These are phyloP conservation scores for Chimonanthus praecox DNA, from an alignment of 164 flowering plant genomes.

Conservation along the genomic window DNA sequence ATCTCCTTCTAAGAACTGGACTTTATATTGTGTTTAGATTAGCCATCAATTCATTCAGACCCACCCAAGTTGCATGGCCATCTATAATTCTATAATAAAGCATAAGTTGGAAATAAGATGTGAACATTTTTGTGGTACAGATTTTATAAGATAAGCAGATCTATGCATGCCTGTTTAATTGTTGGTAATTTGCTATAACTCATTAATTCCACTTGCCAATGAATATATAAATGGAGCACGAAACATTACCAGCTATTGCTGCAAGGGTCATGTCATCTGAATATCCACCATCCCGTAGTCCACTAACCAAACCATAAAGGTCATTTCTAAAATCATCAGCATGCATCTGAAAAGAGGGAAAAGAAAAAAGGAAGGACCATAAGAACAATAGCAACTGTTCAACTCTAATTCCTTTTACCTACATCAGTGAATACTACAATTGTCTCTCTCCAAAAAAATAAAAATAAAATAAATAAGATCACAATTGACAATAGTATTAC, in stretches of 20 bases:
- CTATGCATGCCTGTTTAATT: neutral
- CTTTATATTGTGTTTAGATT: too few relatives aligned
- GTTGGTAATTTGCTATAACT: neutral
- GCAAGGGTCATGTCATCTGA: constrained; percentile 99
- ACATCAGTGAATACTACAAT: too few relatives aligned
- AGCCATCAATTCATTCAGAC: too few relatives aligned
- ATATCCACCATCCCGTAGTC: constrained; percentile 88
- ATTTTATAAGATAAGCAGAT: neutral
- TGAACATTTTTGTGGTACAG: neutral
- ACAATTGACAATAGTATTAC: constrained; percentile 28
- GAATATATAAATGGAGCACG: neutral
- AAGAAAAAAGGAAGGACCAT: neutral
- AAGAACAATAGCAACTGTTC: too few relatives aligned
- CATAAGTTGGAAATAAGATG: neutral
- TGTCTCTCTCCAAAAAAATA: too few relatives aligned
- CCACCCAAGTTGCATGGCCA: too few relatives aligned
- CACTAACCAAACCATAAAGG: constrained; percentile 66
- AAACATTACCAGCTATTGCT: constrained; percentile 70
- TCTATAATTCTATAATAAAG: neutral
- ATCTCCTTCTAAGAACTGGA: too few relatives aligned
- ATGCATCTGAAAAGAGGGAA: constrained; percentile 70
- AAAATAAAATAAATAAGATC: neutral
- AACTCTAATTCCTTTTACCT: neutral
- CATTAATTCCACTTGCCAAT: neutral
- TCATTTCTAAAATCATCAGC: constrained; percentile 91